Percentiles rank a stretch among this genome's conserved stretches.
Evolutionary conservation across 148 eudicot genomes (phyloP).

Genomic region (Spergularia bocconei): DNA sequence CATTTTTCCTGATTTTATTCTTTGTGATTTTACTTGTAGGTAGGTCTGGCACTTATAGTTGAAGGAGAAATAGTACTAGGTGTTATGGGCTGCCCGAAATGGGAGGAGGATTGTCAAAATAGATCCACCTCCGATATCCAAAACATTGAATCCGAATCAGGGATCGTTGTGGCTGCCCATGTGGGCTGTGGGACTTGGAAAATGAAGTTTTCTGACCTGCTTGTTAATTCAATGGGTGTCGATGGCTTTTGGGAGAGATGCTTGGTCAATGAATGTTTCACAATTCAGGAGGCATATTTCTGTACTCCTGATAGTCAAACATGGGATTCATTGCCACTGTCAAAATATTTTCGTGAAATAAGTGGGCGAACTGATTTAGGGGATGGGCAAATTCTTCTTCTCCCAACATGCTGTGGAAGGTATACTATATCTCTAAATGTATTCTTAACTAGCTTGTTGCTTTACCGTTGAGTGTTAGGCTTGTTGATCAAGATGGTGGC

Average conservation of each 20-base stretch:
- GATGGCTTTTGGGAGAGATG: slow-evolving; percentile 62
- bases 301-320: slow-evolving; percentile 81
- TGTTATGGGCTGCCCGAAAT: slow-evolving; percentile 97
- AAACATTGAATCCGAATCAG: slow-evolving; percentile 37
- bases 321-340: slow-evolving; percentile 80
- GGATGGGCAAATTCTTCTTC: slow-evolving; percentile 55
- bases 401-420: slow-evolving; percentile 82
- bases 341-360: slow-evolving; percentile 47
- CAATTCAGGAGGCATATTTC: slow-evolving; percentile 58
- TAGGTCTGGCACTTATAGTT: slow-evolving; percentile 86
- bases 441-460: slow-evolving; percentile 6
- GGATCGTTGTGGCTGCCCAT: slow-evolving; percentile 79
- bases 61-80: slow-evolving; percentile 86
- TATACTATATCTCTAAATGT: slow-evolving; percentile 21
- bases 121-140: slow-evolving; percentile 24
- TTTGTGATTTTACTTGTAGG: slow-evolving; percentile 42
- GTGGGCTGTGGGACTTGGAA: slow-evolving; percentile 89
- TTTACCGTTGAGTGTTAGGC: background rate
- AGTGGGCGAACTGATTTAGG: slow-evolving; percentile 31
- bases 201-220: slow-evolving; percentile 34
- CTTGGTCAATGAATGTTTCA: slow-evolving; percentile 51
- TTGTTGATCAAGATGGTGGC: background rate
- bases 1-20: background rate
- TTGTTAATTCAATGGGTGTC: slow-evolving; percentile 22
- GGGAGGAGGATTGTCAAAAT: slow-evolving; percentile 43